Base-by-base conservation (phyloP, 1,139 yeast genomes). In the Blastobotrys apis region DNA sequence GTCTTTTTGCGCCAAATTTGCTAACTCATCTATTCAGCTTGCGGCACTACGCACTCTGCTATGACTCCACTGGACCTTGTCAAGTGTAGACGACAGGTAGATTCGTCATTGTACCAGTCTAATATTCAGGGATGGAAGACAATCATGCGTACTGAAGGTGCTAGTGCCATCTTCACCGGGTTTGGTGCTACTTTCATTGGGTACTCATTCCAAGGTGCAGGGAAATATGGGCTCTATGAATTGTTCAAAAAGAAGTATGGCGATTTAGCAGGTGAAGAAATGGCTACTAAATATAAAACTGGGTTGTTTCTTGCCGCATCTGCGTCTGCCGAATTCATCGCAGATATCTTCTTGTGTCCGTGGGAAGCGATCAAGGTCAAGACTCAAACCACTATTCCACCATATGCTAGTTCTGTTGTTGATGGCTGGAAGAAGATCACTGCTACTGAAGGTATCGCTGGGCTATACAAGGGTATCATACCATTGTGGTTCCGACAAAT, bases 401-500 rank as follows among this genome's bases (percentile, higher is more conserved):
- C 90, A 46, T 81, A 66, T 64, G 87, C 86, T 42, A 67, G 64
- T 16, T 69, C 75, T 41, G 84, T 79, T 15, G 12, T 76, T 48
- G 83, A 81, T 48, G 94, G 92, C 16, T 76, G 79, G 77, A 64
- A 65, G 51, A 83, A 82, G 67, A 74, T 81, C 55, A 71, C 75
- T 39, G 79, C 81, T 12, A 61, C 70, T 16, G 94, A 82, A 64
- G 94, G 95, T n/a, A 43, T 80, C 48, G 76, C 71, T n/a, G 88
- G 65, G 12, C 73, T 90, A 47, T 90, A 87, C 72, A 84, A 84
- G 63, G 97, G 97, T 42, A 70, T 90, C 49, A 81, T 79, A 10
- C 97, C 97, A 25, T 73, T 90, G 56, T 90, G 97, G 97, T 78
- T 81, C 53, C 82, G 97, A 72, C 97, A 90, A 67, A 84, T 90